Conservation (phyloP, 177 flowering plant genomes). For the Vitis hybrid region DNA sequence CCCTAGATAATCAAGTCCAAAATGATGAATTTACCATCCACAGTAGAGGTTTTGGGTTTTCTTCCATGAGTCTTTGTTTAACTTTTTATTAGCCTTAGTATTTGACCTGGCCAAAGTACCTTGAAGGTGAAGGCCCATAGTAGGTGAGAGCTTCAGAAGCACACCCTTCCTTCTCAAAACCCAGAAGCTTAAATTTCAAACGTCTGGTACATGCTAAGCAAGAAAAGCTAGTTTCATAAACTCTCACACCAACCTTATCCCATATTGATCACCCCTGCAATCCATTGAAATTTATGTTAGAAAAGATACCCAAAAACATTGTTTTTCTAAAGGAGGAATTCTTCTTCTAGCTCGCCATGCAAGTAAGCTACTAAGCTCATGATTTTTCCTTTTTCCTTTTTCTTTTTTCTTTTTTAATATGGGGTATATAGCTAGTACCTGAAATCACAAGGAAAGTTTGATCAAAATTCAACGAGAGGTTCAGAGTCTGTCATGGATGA, state of each 20-base stretch:
- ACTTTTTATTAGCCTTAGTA: not conserved
- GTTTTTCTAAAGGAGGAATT: conserved; percentile 6
- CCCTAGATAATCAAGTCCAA: too few species aligned
- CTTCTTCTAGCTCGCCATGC: conserved; percentile 11
- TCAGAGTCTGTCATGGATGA: too few species aligned
- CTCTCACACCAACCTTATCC: not conserved
- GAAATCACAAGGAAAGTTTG: too few species aligned
- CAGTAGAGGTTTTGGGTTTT: not conserved
- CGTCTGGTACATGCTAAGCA: conserved; percentile 22
- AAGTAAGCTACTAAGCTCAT: conserved; percentile 17
- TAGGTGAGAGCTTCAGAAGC: conserved; percentile 42
- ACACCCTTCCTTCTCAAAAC: conserved; percentile 14
- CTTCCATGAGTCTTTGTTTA: conserved; percentile 10
- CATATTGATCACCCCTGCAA: not conserved
- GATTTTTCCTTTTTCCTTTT: not conserved
- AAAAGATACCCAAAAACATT: not conserved
- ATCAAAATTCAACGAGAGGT: too few species aligned
- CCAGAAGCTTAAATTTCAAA: conserved; percentile 14
- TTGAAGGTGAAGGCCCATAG: conserved; percentile 35
- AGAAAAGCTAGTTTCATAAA: conserved; percentile 4
- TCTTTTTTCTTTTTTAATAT: not conserved
- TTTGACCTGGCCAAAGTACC: conserved; percentile 6
- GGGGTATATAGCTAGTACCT: too few species aligned
- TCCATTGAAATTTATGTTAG: not conserved
- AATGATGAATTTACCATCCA: not conserved